These are phyloP conservation scores for Lonicera japonica DNA, from an alignment of 129 eudicot species.

Conservation along the genomic window DNA sequence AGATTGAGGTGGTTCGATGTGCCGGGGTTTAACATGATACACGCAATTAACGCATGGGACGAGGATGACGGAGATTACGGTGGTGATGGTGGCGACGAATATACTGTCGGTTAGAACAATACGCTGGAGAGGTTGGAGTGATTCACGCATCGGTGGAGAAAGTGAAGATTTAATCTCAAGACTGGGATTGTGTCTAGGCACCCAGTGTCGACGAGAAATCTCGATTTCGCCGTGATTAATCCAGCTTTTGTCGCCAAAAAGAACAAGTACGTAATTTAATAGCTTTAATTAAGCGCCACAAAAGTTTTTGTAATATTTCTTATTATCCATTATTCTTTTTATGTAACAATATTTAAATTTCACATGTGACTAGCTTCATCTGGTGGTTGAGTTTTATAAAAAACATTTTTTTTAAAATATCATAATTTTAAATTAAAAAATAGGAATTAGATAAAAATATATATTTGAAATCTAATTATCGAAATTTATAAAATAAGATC, in stretches of 20 bases:
- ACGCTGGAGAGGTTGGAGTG: conserved; percentile 48
- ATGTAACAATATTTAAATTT: too few relatives aligned
- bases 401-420: too few relatives aligned
- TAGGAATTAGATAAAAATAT: too few relatives aligned
- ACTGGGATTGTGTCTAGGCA: conserved; percentile 37
- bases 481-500: too few relatives aligned
- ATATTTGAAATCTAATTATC: too few relatives aligned
- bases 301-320: too few relatives aligned
- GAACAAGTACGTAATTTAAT: conserved; percentile 23
- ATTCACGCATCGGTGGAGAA: conserved; percentile 49
- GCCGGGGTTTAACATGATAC: conserved; percentile 44
- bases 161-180: conserved; percentile 36
- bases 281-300: not conserved
- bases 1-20: conserved; percentile 56
- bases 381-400: too few relatives aligned
- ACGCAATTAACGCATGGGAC: conserved; percentile 57
- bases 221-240: conserved; percentile 50
- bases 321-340: too few relatives aligned
- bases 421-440: too few relatives aligned
- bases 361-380: too few relatives aligned
- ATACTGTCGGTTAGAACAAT: conserved; percentile 48
- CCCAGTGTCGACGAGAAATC: conserved; percentile 46
- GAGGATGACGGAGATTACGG: conserved; percentile 37
- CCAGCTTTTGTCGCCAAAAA: conserved; percentile 33
- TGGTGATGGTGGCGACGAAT: conserved; percentile 54